These are phyloP conservation scores for Neurospora sp. DNA, from an alignment of 2,329 filamentous ascomycete species.

Conservation along the genomic window DNA sequence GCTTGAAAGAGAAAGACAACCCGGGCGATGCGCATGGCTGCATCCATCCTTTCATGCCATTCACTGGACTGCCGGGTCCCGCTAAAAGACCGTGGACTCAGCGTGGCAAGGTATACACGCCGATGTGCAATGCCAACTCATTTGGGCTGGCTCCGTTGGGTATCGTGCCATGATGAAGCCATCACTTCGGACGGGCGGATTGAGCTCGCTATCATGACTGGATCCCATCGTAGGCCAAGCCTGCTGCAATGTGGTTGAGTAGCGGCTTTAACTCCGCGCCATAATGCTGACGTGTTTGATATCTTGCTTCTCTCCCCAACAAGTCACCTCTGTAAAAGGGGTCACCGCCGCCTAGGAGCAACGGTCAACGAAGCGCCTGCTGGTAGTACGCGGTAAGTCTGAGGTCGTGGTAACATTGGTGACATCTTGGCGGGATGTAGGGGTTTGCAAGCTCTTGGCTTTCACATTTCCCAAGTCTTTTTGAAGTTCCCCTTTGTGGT, in stretches of 20 bases:
- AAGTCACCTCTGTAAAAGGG: not conserved
- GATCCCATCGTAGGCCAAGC: not conserved
- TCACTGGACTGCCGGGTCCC: not conserved
- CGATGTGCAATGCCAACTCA: not conserved
- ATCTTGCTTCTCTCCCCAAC: not conserved
- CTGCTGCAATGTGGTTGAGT: not conserved
- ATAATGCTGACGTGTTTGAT: not conserved
- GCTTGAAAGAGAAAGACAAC: not conserved
- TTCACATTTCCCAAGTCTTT: not conserved
- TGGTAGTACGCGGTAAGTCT: not conserved
- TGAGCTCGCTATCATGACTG: not conserved
- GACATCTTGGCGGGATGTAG: not conserved
- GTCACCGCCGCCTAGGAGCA: not conserved
- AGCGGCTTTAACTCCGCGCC: not conserved
- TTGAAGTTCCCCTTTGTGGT: not conserved
- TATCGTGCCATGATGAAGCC: not conserved
- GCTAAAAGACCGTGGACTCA: not conserved
- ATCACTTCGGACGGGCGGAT: not conserved
- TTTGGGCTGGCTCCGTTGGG: not conserved
- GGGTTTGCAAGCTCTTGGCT: not conserved
- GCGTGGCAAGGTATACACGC: not conserved
- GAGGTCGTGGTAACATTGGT: not conserved
- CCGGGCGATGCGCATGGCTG: not conserved
- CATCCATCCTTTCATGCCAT: not conserved
- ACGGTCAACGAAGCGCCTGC: not conserved